These are phyloP conservation scores for Nitzschia sp. DNA, from an alignment of 108 stramenopile genomes.

Conservation along the genomic window DNA sequence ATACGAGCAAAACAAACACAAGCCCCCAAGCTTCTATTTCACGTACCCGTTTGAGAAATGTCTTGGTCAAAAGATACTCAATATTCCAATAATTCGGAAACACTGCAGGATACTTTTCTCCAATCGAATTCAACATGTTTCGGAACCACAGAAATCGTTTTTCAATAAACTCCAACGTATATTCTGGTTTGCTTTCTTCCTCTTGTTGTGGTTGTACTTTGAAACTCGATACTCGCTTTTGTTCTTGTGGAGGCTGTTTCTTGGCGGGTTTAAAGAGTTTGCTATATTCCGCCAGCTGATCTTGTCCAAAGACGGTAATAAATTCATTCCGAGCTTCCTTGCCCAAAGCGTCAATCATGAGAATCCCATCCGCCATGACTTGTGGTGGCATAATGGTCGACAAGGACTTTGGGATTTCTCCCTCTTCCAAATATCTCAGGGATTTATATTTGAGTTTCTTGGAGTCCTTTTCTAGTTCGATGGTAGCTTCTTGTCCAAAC, in stretches of 20 bases:
- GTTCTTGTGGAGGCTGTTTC: conserved; percentile 22
- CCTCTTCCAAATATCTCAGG: conserved; percentile 20
- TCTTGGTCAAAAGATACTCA: conserved; percentile 74
- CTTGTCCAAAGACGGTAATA: conserved; percentile 77
- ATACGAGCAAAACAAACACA: too few relatives aligned
- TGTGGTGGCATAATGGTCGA: conserved; percentile 52
- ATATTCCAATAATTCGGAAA: conserved; percentile 95
- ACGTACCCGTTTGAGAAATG: conserved; percentile 67
- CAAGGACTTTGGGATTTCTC: conserved; percentile 31
- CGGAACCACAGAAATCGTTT: conserved; percentile 95
- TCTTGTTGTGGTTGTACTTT: conserved; percentile 43
- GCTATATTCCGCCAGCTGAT: conserved; percentile 86
- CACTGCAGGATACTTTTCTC: conserved; percentile 80
- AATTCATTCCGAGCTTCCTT: conserved; percentile 65
- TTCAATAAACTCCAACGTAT: conserved; percentile 85
- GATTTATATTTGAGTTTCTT: conserved; percentile 33
- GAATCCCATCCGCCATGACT: conserved; percentile 85
- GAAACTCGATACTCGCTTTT: conserved; percentile 61
- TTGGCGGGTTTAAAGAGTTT: conserved; percentile 62
- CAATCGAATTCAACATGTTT: conserved; percentile 62
- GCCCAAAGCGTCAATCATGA: conserved; percentile 96
- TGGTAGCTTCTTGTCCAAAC: conserved; percentile 49
- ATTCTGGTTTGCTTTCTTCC: conserved; percentile 36
- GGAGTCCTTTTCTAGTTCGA: conserved; percentile 36
- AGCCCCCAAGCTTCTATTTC: too few relatives aligned